Evolutionary conservation across 805 yeast genomes (phyloP), one percentile per base, ranked within the genome.

Genomic region (Monosporozyma aerobia): DNA sequence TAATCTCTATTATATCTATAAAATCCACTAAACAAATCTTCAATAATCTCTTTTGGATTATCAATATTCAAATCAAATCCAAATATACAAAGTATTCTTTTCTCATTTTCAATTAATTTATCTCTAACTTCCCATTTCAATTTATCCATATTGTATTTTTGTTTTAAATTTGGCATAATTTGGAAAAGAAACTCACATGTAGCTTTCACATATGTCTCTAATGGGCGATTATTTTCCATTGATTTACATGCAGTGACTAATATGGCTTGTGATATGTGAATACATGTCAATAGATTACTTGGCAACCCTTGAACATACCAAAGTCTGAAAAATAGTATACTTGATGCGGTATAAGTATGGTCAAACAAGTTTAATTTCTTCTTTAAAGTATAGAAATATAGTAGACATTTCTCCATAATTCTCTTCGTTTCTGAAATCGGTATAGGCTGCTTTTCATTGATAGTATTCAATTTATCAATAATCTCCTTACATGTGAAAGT

Each of bases 121-220:
- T 69, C 72, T 51, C 69, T 64, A 3, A 66, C 59, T 48, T 65
- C 69, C 72, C 72, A 69, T 51, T 67, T 67, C 48, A 68, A 59
- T 54, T 68, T 69, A 52, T 69, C 72, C 45, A 66, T 46, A 47
- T 68, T 65, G 27, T 56, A 58, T 44, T 56, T 56, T 25, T 56
- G 57, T 49, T 59, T 60, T 48, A 53, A 51, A 10, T 58, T 58
- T 3, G 60, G 59, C 30, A 57, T 47, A 43, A 57, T 59, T 52
- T 62, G 61, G 50, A 60, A 29, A 44, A 63, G 48, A 57, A 61
- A 62, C 32, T 66, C 66, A 44, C 67, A 57, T 0, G 71, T 67
- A 2, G 67, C 63, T 49, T 67, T 67, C 2, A 68, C 65, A 52
- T 65, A 69, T 7, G 63, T 65, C 45, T 67, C 69, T 1, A 64